These are phyloP conservation scores for Botrytis galanthina DNA, from an alignment of 2,329 filamentous ascomycete genomes.

Conservation along the genomic window DNA sequence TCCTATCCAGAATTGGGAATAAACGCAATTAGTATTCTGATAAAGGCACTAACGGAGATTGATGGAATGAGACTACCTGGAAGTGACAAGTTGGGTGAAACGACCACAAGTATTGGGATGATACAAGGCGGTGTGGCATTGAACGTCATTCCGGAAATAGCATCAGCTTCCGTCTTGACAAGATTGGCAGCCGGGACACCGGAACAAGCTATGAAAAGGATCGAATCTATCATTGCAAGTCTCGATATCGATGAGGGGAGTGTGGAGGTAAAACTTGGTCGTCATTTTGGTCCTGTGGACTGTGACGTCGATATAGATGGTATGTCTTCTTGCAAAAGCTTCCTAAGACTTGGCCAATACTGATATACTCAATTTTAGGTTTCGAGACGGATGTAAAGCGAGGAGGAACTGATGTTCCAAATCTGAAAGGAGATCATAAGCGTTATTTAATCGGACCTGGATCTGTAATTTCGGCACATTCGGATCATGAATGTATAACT, in stretches of 20 bases:
- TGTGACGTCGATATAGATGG: conserved; percentile 66
- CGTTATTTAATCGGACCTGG: conserved; percentile 64
- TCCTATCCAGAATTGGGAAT: conserved; percentile 88
- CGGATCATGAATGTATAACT: conserved; percentile 73
- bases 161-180: conserved; percentile 6
- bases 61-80: conserved; percentile 68
- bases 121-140: conserved; percentile 76
- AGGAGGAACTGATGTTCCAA: conserved; percentile 85
- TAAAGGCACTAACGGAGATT: conserved; percentile 64
- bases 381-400: conserved; percentile 80
- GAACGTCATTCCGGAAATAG: conserved; percentile 74
- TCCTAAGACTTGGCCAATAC: not conserved
- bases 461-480: conserved; percentile 81
- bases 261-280: conserved; percentile 63
- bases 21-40: conserved; percentile 76
- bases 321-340: conserved; percentile 31
- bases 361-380: conserved; percentile 39
- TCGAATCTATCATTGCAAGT: not conserved
- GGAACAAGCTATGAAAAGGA: not conserved
- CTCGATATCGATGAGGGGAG: not conserved
- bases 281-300: conserved; percentile 71
- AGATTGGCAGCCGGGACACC: conserved; percentile 3
- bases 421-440: conserved; percentile 30
- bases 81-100: conserved; percentile 74
- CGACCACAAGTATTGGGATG: conserved; percentile 79